These are phyloP conservation scores for Eragrostis curvula DNA, from an alignment of 176 grass and related monocot genomes.

Conservation along the genomic window DNA sequence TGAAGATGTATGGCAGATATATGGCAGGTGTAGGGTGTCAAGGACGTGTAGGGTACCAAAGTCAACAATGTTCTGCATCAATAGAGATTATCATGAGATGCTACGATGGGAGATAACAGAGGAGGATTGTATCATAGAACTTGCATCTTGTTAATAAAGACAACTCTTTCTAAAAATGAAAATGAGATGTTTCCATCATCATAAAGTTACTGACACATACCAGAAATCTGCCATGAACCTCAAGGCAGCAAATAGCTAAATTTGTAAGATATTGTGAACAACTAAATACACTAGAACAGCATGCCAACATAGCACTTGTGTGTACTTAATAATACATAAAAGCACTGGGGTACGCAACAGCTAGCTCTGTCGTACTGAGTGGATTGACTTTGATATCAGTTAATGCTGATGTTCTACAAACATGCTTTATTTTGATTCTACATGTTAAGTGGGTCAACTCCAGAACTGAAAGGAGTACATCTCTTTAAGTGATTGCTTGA, in stretches of 20 bases:
- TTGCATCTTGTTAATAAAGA: background rate
- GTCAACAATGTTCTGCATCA: slow-evolving; percentile 68
- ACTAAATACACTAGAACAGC: background rate
- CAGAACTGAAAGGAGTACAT: background rate
- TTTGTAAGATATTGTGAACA: slow-evolving; percentile 19
- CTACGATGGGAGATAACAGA: background rate
- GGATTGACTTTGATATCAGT: slow-evolving; percentile 10
- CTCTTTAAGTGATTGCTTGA: background rate
- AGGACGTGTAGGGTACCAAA: too few relatives aligned
- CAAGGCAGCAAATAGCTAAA: background rate
- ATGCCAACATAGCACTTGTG: background rate
- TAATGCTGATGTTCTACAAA: background rate
- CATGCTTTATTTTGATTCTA: too few relatives aligned
- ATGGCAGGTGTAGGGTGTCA: too few relatives aligned
- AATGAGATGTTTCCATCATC: background rate
- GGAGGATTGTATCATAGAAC: slow-evolving; percentile 3
- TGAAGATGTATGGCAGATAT: too few relatives aligned
- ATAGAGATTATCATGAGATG: slow-evolving; percentile 24
- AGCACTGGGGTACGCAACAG: background rate
- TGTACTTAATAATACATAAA: slow-evolving; percentile 10
- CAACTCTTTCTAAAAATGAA: background rate
- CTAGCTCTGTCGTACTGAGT: background rate
- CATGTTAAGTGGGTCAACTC: background rate
- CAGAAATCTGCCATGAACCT: background rate
- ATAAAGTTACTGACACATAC: slow-evolving; percentile 9